Evolutionary conservation across 441 rosid genomes (phyloP).

Genomic region (Gossypium schwendimanii): DNA sequence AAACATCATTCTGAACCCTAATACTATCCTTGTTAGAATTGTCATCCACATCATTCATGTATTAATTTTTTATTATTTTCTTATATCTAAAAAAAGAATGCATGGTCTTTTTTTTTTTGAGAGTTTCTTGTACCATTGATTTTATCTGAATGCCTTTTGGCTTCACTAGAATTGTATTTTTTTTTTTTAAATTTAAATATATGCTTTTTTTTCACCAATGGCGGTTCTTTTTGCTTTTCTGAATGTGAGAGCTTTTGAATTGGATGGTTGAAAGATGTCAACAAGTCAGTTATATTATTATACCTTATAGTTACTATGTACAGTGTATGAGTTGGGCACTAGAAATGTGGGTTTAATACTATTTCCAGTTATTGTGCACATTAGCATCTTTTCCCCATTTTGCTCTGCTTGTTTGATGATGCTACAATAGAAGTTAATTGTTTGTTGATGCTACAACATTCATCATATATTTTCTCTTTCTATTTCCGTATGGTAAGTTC

Average conservation of each 20-base stretch:
- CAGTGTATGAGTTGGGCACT: not conserved
- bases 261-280: not conserved
- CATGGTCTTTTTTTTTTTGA: not conserved
- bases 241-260: not conserved
- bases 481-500: not conserved
- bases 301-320: not conserved
- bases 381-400: not conserved
- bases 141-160: not conserved
- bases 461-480: not conserved
- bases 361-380: not conserved
- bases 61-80: not conserved
- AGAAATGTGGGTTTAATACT: not conserved
- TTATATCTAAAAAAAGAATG: not conserved
- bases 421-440: not conserved
- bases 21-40: not conserved
- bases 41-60: not conserved
- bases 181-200: not conserved
- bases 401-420: not conserved
- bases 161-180: not conserved
- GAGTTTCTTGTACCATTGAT: not conserved
- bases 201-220: not conserved
- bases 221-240: not conserved
- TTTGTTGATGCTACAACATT: not conserved
- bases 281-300: not conserved
- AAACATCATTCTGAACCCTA: conserved; percentile 2